Evolutionary conservation across 805 yeast genomes (phyloP).

Genomic region (Alloascoidea hylecoeti): DNA sequence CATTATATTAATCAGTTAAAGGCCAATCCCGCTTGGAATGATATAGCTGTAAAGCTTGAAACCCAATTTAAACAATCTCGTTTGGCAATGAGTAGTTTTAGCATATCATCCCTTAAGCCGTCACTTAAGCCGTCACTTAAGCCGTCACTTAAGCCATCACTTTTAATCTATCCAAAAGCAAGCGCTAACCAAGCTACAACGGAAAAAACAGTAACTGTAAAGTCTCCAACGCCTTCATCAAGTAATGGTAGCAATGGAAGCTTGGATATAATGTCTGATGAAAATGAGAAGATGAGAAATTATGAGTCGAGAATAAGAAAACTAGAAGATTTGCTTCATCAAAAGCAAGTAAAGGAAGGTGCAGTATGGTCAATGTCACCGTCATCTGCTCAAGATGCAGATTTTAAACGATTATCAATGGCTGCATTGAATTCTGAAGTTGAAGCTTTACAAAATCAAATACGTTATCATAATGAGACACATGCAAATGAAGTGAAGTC

Average conservation of each 20-base stretch:
- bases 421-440: not conserved
- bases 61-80: no score
- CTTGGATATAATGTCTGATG: no score
- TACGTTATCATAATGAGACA: no score
- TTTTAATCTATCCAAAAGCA: not conserved
- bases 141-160: not conserved
- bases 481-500: no score
- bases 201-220: not conserved
- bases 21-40: not conserved
- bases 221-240: not conserved
- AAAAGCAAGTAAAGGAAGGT: constrained; percentile 28
- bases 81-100: not conserved
- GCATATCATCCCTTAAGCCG: not conserved
- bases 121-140: not conserved
- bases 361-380: not conserved
- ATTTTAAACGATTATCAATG: no score
- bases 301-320: constrained; percentile 62
- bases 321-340: constrained; percentile 66
- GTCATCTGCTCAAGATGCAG: not conserved
- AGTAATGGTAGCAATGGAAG: not conserved
- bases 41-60: not conserved
- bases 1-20: not conserved
- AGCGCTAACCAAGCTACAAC: no score
- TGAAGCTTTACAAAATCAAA: not conserved
- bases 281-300: constrained; percentile 34